These are phyloP conservation scores for Coix lacrymajobi DNA, from an alignment of 176 grass and related monocot species.

Conservation along the genomic window DNA sequence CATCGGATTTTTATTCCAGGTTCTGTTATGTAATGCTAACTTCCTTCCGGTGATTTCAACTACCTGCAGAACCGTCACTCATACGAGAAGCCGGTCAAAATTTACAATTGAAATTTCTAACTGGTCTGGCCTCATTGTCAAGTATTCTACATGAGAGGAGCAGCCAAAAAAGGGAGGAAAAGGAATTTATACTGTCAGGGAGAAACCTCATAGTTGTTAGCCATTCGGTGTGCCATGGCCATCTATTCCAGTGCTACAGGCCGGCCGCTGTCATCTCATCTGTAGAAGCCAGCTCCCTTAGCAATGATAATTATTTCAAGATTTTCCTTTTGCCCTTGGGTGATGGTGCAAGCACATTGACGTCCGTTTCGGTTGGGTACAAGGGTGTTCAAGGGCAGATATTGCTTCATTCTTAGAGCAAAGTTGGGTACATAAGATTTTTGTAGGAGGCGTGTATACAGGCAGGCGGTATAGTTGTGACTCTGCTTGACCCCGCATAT, in stretches of 20 bases:
- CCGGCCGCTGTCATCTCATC: neutral
- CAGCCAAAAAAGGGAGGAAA: neutral
- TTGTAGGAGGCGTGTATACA: constrained; percentile 56
- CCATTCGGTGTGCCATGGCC: neutral
- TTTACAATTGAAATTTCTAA: constrained; percentile 54
- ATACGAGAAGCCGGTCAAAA: constrained; percentile 75
- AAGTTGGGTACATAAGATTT: constrained; percentile 78
- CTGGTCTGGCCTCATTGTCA: neutral
- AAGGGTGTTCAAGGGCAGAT: constrained; percentile 25
- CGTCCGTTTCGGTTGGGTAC: constrained; percentile 24
- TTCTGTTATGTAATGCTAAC: neutral
- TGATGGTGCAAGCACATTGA: neutral
- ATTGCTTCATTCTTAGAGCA: constrained; percentile 36
- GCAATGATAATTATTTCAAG: neutral
- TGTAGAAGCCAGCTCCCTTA: neutral
- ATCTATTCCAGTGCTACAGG: constrained; percentile 8
- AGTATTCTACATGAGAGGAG: neutral
- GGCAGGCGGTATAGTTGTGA: constrained; percentile 46
- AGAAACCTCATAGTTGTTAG: neutral
- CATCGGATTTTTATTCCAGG: neutral
- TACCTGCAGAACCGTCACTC: constrained; percentile 71
- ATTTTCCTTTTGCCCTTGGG: neutral
- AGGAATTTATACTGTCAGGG: constrained; percentile 1
- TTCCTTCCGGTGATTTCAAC: constrained; percentile 16
- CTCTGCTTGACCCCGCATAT: constrained; percentile 18